Base-by-base conservation (phyloP, 345 rosid species). In the Lagerstroemia speciosa region DNA sequence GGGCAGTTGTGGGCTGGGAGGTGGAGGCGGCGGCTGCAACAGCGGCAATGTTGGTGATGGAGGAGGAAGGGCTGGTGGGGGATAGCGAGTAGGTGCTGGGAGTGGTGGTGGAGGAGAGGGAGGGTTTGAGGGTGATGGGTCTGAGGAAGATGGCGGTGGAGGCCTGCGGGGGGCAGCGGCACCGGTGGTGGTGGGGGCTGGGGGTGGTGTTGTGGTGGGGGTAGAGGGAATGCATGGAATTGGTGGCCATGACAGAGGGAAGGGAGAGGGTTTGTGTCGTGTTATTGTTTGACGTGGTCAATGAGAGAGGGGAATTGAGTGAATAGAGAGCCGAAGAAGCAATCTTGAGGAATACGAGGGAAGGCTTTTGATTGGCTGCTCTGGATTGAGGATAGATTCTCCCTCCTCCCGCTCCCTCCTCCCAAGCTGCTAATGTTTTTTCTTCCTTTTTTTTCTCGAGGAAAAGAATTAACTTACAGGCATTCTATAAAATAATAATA, bases 361-460 rank as follows among this genome's bases (percentile, higher is more conserved):
- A 67, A 71, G 81, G 76, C 40, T 74, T 84, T 70, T 88, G 83
- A 92, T 92, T 90, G 98, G 98, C 45, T 60, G 72, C 64, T 66
- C 37, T 58, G 41, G 93, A 89, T 75, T 86, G 80, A 86, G 92
- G 82, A 77, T 66, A 50, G 82, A 86, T 84, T 70, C 74, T 66
- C 74, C 83, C 64, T 66, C 37, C 68, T 66, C 53, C 40, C 26
- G n/a, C n/a, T n/a, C n/a, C n/a, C n/a, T n/a, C n/a, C n/a, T n/a
- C n/a, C n/a, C n/a, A n/a, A n/a, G n/a, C n/a, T n/a, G n/a, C n/a
- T n/a, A n/a, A n/a, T n/a, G n/a, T n/a, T n/a, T n/a, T n/a, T n/a
- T n/a, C n/a, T n/a, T n/a, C n/a, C n/a, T n/a, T n/a, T n/a, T n/a
- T n/a, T n/a, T n/a, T n/a, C n/a, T n/a, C n/a, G n/a, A n/a, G n/a